Percentiles rank a stretch among this genome's conserved stretches.
phyloP scores from a whole-genome alignment of 371 early-diverging fungal genomes.

The Enterocytospora artemiae region DNA sequence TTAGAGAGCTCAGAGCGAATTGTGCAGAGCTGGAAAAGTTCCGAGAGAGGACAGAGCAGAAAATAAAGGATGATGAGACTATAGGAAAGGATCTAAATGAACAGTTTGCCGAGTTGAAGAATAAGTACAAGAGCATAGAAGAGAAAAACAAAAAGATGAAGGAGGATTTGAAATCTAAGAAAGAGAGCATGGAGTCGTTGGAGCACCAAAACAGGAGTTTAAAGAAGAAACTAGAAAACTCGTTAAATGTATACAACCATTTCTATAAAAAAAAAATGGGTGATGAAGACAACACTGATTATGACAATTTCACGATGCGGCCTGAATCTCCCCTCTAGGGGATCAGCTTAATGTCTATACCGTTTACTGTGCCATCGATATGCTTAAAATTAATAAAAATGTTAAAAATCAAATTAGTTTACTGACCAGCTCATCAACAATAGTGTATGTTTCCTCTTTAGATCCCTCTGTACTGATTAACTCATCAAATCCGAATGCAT shows the following conservation, averaged over 20 bases:
- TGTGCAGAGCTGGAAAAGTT: conserved; percentile 36
- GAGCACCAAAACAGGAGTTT: conserved; percentile 39
- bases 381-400: background rate
- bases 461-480: background rate
- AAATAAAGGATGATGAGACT: background rate
- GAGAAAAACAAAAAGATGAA: conserved; percentile 39
- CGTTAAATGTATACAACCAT: conserved; percentile 57
- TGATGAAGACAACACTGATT: conserved; percentile 22
- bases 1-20: conserved; percentile 42
- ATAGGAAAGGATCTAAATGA: conserved; percentile 28
- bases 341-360: background rate
- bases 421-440: background rate
- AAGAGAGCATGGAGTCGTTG: conserved; percentile 26
- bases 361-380: background rate
- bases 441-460: background rate
- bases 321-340: conserved; percentile 47
- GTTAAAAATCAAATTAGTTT: background rate
- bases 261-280: conserved; percentile 51
- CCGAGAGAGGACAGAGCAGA: conserved; percentile 14
- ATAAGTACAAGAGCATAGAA: conserved; percentile 41
- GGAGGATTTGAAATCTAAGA: conserved; percentile 37
- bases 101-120: conserved; percentile 35
- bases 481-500: background rate
- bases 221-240: conserved; percentile 54
- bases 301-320: conserved; percentile 30